These are phyloP conservation scores for Monilinia vaccinii-corymbosi DNA, from an alignment of 2,329 filamentous ascomycete species.

Conservation along the genomic window DNA sequence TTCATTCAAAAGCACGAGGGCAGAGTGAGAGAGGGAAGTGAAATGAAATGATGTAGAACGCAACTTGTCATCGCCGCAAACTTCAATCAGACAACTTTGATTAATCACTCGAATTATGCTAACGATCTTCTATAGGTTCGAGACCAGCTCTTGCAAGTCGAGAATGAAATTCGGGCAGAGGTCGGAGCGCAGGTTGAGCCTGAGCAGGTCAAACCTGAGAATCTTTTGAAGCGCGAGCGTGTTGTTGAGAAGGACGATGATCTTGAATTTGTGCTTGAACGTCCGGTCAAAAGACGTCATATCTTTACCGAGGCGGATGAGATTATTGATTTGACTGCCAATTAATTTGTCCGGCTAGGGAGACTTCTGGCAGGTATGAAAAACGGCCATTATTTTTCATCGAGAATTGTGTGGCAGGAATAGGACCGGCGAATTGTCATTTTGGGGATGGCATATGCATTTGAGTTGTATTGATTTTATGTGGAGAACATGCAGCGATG, in stretches of 20 bases:
- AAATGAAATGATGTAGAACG: background rate
- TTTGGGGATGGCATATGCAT: background rate
- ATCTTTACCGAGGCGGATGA: slow-evolving; percentile 1
- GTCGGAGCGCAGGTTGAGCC: background rate
- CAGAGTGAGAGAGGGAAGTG: background rate
- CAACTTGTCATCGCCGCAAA: too few species aligned
- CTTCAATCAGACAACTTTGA: too few species aligned
- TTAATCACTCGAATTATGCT: background rate
- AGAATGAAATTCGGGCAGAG: background rate
- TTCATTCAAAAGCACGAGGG: background rate
- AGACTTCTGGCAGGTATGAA: background rate
- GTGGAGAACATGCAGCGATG: background rate
- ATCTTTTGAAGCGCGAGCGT: slow-evolving; percentile 1
- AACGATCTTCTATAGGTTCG: background rate
- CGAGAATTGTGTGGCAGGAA: background rate
- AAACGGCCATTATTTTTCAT: background rate
- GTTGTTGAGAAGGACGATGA: slow-evolving; percentile 1
- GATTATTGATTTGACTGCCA: slow-evolving; percentile 5
- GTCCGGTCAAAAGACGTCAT: slow-evolving; percentile 10
- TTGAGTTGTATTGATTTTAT: background rate
- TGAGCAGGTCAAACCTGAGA: background rate
- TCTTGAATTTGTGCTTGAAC: slow-evolving; percentile 4
- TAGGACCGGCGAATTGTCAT: background rate
- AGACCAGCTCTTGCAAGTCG: background rate
- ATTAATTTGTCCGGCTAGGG: background rate